Evolutionary conservation across 2,329 filamentous ascomycete species (phyloP), one percentile per base, ranked within the genome.

Genomic region (Fusarium nurragi): DNA sequence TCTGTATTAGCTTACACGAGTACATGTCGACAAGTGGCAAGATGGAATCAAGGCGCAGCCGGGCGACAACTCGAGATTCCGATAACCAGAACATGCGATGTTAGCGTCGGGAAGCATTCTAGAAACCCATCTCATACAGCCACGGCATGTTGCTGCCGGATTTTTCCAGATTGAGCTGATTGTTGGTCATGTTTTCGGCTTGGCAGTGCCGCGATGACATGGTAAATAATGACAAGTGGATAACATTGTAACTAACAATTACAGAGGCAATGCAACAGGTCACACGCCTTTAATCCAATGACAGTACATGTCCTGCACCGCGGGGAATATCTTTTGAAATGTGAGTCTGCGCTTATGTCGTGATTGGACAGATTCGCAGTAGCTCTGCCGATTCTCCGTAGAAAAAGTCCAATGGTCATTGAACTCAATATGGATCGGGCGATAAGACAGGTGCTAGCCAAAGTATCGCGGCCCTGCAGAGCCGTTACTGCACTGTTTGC

Each of bases 211-310:
- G 66, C 44, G 36, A 56, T 41, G 30, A 18, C 37, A 47, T 51
- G 57, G 48, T 53, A 28, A 60, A 54, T 58, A 48, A 55, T 53
- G 54, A 67, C 53, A 67, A 54, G 37, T 51, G 37, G 45, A 45
- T n/a, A 47, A 45, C 19, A 47, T 58, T 39, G 39, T 58, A 30
- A 32, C 22, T 46, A 16, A 25, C 37, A 41, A 41, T 60, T 32
- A 28, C 37, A 44, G 64, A 67, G 64, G 64, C 64, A 37, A 50
- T 67, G 64, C 64, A 67, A 10, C 13, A 45, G 46, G 37, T 67
- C 64, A 67, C 50, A 57, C 19, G 36, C 37, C 36, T 30, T 30
- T 30, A 19, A n/a, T 10, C 41, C 52, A 63, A 63, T 63, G 30
- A 63, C 18, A 43, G 38, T 47, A 63, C 37, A 62, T 18, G 28